These are phyloP conservation scores for Canavalia ensiformis DNA, from an alignment of 306 rosid species.

Conservation along the genomic window DNA sequence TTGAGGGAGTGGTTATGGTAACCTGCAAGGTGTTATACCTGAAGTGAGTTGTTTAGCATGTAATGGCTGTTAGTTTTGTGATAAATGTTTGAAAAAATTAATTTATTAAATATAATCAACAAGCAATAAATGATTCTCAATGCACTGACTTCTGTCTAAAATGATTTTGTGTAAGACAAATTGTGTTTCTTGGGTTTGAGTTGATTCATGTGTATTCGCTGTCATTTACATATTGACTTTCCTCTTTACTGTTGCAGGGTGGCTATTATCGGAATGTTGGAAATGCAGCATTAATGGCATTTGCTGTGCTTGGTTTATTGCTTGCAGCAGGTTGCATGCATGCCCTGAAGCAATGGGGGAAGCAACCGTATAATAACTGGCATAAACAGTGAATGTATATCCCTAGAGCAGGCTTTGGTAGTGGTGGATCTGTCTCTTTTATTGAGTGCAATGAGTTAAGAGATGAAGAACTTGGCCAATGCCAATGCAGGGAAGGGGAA, in stretches of 20 bases:
- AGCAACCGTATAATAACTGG: constrained; percentile 90
- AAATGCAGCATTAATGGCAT: constrained; percentile 69
- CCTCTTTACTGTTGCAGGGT: constrained; percentile 60
- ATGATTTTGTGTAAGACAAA: constrained; percentile 1
- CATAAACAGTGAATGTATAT: constrained; percentile 63
- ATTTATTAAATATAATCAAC: constrained; percentile 22
- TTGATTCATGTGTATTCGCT: constrained; percentile 34
- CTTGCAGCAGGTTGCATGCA: constrained; percentile 84
- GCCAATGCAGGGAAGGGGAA: constrained; percentile 39
- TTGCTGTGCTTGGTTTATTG: constrained; percentile 75
- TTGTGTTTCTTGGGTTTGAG: background rate
- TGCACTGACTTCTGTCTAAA: constrained; percentile 22
- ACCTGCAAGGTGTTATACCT: background rate
- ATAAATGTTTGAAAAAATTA: background rate
- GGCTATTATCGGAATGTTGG: constrained; percentile 71
- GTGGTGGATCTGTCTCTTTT: constrained; percentile 37
- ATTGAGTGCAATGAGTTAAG: constrained; percentile 40
- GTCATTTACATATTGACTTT: constrained; percentile 8
- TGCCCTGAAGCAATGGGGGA: constrained; percentile 82
- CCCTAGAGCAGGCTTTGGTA: constrained; percentile 39
- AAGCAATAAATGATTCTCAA: constrained; percentile 32
- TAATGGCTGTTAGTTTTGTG: background rate
- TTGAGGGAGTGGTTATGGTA: constrained; percentile 33
- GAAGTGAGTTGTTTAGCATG: background rate
- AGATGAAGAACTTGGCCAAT: constrained; percentile 39